A percentile compares a stretch with the other conserved stretches of the same genome.
phyloP scores from a whole-genome alignment of 164 flowering plant genomes.

The Houttuynia cordata region DNA sequence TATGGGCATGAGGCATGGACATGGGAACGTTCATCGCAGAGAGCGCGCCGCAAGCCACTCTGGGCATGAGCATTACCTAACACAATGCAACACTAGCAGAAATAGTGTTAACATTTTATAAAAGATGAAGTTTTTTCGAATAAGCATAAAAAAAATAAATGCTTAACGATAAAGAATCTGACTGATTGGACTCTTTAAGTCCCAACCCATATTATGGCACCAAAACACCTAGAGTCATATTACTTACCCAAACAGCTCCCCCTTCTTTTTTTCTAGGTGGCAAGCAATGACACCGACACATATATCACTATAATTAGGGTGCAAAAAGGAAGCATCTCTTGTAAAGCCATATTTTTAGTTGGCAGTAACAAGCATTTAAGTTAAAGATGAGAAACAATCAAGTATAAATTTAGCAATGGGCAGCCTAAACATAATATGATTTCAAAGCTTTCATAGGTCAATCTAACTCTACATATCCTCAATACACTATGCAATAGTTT shows the following conservation, averaged over 20 bases:
- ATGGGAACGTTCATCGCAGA: too few species aligned
- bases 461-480: too few species aligned
- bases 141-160: neutral
- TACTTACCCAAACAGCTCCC: conserved; percentile 68
- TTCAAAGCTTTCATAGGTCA: too few species aligned
- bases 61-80: too few species aligned
- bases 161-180: neutral
- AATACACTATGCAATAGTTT: too few species aligned
- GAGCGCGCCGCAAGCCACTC: too few species aligned
- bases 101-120: neutral
- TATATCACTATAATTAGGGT: conserved; percentile 93
- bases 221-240: conserved; percentile 95
- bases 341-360: too few species aligned
- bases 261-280: conserved; percentile 84
- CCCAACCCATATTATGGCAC: conserved; percentile 96
- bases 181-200: conserved; percentile 68
- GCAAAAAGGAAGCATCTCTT: conserved; percentile 12
- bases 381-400: too few species aligned
- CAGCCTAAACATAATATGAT: too few species aligned
- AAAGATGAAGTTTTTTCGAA: neutral
- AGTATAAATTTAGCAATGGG: neutral
- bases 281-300: conserved; percentile 97
- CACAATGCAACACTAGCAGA: too few species aligned
- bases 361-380: neutral
- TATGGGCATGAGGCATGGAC: too few species aligned